These are phyloP conservation scores for Rhodotorula sp. DNA, from an alignment of 1,284 basidiomycete genomes.

Conservation along the genomic window DNA sequence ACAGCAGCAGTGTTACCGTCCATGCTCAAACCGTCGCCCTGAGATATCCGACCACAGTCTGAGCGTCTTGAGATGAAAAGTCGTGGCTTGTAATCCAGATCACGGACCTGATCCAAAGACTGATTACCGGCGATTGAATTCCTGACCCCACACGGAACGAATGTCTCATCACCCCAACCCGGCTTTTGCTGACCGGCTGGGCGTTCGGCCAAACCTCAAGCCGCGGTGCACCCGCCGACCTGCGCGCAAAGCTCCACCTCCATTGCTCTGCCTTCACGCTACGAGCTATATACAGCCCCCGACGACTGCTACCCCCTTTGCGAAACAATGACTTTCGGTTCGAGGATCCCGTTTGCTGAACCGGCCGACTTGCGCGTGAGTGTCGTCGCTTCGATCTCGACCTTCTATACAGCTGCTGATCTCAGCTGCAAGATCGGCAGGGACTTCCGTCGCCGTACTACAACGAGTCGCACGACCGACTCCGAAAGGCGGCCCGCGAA, in stretches of 20 bases:
- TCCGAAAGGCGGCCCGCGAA: constrained; percentile 47
- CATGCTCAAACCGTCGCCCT: background rate
- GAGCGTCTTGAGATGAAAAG: background rate
- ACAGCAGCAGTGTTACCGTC: background rate
- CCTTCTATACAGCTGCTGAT: background rate
- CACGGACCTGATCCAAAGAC: too few species aligned
- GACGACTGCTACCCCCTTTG: background rate
- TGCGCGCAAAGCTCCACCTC: background rate
- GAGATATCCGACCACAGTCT: background rate
- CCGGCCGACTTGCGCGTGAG: constrained; percentile 24
- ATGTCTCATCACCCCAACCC: too few species aligned
- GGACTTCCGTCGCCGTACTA: constrained; percentile 49
- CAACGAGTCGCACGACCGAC: constrained; percentile 49
- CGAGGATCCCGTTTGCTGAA: constrained; percentile 24
- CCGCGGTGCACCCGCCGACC: too few species aligned
- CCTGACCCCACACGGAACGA: too few species aligned
- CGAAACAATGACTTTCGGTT: constrained; percentile 7
- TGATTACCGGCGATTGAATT: too few species aligned
- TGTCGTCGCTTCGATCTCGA: too few species aligned
- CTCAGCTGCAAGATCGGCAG: background rate
- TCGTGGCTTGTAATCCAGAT: too few species aligned
- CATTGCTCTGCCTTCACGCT: background rate
- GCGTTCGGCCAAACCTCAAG: too few species aligned
- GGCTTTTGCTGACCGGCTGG: too few species aligned
- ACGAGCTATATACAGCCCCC: too few species aligned